Percentiles rank a stretch among this genome's conserved stretches.
phyloP scores from a whole-genome alignment of 495 filamentous ascomycete genomes.

The Xylaria flabelliformis region DNA sequence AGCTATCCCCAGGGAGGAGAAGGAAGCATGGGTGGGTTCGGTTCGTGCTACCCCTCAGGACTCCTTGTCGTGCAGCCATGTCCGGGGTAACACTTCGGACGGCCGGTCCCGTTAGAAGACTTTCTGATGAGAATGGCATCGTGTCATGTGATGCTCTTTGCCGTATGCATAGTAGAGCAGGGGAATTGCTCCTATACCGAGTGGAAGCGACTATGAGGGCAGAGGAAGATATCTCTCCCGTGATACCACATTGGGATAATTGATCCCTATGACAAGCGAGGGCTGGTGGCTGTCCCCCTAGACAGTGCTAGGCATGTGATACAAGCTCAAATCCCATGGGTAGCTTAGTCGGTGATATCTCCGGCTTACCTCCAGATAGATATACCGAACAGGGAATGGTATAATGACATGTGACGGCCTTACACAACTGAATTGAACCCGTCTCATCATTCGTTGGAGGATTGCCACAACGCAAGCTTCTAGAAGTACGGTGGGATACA shows the following conservation, averaged over 20 bases:
- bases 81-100: constrained; percentile 14
- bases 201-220: background rate
- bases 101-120: background rate
- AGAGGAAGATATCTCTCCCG: background rate
- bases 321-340: constrained; percentile 1
- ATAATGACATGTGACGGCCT: constrained; percentile 28
- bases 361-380: constrained; percentile 26
- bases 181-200: background rate
- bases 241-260: constrained; percentile 2
- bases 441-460: constrained; percentile 22
- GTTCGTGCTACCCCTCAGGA: background rate
- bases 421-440: constrained; percentile 8
- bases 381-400: constrained; percentile 6
- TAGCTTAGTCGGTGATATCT: constrained; percentile 5
- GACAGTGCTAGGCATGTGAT: background rate
- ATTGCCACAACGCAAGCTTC: constrained; percentile 31
- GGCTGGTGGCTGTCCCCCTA: background rate
- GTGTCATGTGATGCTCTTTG: constrained; percentile 12
- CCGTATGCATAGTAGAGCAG: background rate
- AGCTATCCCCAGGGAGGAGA: background rate
- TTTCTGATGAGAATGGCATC: background rate
- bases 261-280: background rate
- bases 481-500: constrained; percentile 40
- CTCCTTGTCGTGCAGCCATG: background rate
- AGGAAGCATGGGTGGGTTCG: constrained; percentile 1